Conservation (phyloP, 306 rosid species). For the Castanospermum australe region DNA sequence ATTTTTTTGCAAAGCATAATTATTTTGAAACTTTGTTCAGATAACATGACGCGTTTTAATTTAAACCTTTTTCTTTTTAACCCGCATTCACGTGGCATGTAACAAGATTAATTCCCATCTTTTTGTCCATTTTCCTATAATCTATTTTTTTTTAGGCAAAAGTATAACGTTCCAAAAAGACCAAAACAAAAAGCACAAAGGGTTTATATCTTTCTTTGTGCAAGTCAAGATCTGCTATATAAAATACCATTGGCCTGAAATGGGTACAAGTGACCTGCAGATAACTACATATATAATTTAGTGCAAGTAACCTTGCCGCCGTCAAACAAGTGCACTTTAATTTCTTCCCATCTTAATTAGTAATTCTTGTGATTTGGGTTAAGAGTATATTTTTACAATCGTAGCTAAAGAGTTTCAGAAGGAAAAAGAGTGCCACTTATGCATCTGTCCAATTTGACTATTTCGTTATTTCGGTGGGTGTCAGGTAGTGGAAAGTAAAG, state of each 20-base stretch:
- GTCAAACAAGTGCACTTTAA: not conserved
- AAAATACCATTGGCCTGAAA: not conserved
- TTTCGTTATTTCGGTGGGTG: constrained; percentile 2
- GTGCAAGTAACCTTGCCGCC: not conserved
- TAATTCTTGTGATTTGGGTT: not conserved
- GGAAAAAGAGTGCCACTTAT: not conserved
- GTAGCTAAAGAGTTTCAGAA: not conserved
- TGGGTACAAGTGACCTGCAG: constrained; percentile 12
- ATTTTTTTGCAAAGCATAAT: constrained; percentile 3
- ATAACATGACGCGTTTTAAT: not conserved
- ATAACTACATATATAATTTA: not conserved
- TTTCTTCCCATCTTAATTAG: not conserved
- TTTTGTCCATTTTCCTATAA: not conserved
- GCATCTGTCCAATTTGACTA: constrained; percentile 3
- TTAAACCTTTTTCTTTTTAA: not conserved
- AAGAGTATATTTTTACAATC: not conserved
- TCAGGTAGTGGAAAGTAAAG: not conserved
- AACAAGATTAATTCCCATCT: not conserved
- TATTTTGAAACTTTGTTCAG: not conserved
- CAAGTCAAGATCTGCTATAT: not conserved
- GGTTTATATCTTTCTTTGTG: not conserved
- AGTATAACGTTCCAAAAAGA: not conserved
- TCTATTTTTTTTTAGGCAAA: not conserved
- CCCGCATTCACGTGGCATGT: not conserved
- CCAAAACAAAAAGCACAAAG: not conserved